A percentile compares a stretch with the other conserved stretches of the same genome.
Evolutionary conservation across 2,329 filamentous ascomycete species (phyloP).

Genomic region (Aspergillus amoenus): DNA sequence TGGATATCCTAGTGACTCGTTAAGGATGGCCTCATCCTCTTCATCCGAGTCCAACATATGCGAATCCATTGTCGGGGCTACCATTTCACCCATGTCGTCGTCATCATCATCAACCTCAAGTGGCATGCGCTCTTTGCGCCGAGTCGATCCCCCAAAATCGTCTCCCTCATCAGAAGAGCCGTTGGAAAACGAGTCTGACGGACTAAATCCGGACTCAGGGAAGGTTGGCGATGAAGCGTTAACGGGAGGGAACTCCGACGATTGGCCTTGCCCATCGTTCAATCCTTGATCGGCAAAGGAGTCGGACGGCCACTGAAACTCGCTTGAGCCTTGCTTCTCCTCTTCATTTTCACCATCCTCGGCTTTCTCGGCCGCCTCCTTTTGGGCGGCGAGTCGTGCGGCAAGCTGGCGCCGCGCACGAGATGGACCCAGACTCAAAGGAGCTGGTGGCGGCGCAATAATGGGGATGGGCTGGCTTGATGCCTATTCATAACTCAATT

Average conservation of each 20-base stretch:
- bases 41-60: constrained; percentile 54
- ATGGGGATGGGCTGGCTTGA: constrained; percentile 46
- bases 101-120: constrained; percentile 59
- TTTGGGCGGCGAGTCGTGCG: constrained; percentile 75
- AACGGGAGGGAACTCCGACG: constrained; percentile 30
- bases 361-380: constrained; percentile 53
- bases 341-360: constrained; percentile 28
- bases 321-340: constrained; percentile 15
- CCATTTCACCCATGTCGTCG: constrained; percentile 51
- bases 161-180: constrained; percentile 45
- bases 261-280: constrained; percentile 29
- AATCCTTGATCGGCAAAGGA: constrained; percentile 40
- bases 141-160: constrained; percentile 35
- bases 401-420: constrained; percentile 86
- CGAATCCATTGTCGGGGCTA: constrained; percentile 42
- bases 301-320: constrained; percentile 35
- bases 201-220: constrained; percentile 40
- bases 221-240: constrained; percentile 36
- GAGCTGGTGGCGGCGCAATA: constrained; percentile 63
- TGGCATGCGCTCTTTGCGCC: constrained; percentile 50
- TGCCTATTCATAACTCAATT: constrained; percentile 21
- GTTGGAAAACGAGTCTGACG: constrained; percentile 39
- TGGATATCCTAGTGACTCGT: constrained; percentile 69
- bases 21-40: constrained; percentile 54
- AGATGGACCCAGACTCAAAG: constrained; percentile 81